Base-by-base conservation (phyloP, 2,329 filamentous ascomycete species). In the Aspergillus aculeatinus region DNA sequence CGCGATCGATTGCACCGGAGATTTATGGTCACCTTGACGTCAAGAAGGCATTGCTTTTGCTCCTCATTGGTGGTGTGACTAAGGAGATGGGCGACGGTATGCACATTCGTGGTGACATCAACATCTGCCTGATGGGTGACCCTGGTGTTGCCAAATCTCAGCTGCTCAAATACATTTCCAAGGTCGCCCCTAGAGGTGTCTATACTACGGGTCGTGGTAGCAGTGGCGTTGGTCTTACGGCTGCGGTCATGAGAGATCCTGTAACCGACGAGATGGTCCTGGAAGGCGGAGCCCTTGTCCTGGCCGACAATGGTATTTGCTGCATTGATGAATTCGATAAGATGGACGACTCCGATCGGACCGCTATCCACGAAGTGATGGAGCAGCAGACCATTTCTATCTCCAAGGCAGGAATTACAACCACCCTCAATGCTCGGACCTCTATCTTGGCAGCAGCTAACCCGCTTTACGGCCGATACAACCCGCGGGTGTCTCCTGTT, bases 71-170 rank as follows among this genome's bases (percentile, higher is more conserved):
- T 63, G 95, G 95, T 80, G 94, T 97, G 1, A 95, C 88, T 4
- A 99, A 99, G 78, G 89, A 95, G 72, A 96, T 98, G 85, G 92
- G 92, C 55, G 95, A 99, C 72, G 95, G 95, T 62, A 98, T 99
- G 95, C 90, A 92, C 71, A 99, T 99, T 74, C 92, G 95, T 83
- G 95, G 95, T 70, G 95, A 99, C 73, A 96, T 99, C 82, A 99
- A 99, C 79, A 89, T 99, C 64, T 98, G 95, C 76, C 81, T 99
- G 72, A 99, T 99, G 95, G 95, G 95, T 83, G 95, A 99, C 72
- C 95, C 95, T 74, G 95, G 95, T 91, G 95, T 99, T 73, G 95
- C 95, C 80, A 99, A 99, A 81, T 99, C 95, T 42, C 95, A 99
- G 81, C 81, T 99, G 67, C 85, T 99, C 67, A 98, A 97, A 79